Evolutionary conservation across 2,329 filamentous ascomycete genomes (phyloP).

Genomic region (Fusarium metavorans): DNA sequence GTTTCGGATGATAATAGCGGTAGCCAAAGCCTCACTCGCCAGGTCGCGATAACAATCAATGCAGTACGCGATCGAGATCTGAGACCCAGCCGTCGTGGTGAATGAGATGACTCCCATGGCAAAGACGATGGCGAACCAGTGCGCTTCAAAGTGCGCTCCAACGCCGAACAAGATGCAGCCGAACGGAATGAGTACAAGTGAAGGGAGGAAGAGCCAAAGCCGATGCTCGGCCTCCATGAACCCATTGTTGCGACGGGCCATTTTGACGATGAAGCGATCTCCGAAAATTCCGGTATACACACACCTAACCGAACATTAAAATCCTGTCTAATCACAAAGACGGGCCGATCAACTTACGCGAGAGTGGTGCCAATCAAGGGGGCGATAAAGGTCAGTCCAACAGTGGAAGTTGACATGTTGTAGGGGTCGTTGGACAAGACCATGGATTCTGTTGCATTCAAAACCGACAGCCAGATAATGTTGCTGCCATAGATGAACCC

Average conservation of each 20-base stretch:
- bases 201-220: slow-evolving; percentile 12
- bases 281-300: not conserved
- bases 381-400: not conserved
- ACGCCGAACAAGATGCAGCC: not conserved
- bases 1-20: slow-evolving; percentile 5
- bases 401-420: not conserved
- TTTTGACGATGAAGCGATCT: slow-evolving; percentile 6
- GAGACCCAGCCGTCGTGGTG: not conserved
- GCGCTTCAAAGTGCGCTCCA: not conserved
- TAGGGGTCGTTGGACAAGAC: not conserved
- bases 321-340: not conserved
- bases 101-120: slow-evolving; percentile 5
- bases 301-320: not conserved
- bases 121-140: not conserved
- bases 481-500: not conserved
- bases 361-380: not conserved
- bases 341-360: not conserved
- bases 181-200: not conserved
- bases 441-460: not conserved
- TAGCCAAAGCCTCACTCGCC: slow-evolving; percentile 1
- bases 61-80: slow-evolving; percentile 8
- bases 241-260: slow-evolving; percentile 1
- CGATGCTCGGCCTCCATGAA: slow-evolving; percentile 12
- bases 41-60: slow-evolving; percentile 9
- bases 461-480: not conserved